Base-by-base conservation (phyloP, 192 early-diverging fungal species). In the Umbelopsis ramanniana region DNA sequence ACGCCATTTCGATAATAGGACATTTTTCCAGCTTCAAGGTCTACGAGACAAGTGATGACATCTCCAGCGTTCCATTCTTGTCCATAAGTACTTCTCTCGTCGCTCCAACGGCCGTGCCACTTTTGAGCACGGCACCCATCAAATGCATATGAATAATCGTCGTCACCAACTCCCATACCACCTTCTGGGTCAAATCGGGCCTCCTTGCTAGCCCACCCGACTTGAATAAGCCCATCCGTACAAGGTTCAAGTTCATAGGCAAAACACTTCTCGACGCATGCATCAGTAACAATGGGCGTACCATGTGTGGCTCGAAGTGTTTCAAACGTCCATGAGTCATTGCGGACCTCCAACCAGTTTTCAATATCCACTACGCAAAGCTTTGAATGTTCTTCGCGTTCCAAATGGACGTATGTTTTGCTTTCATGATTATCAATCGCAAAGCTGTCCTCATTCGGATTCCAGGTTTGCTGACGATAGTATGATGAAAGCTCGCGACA, bases 161-260 rank as follows among this genome's bases (percentile, higher is more conserved):
- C 82, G 73, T 91, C 89, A n/a, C 91, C 91, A n/a, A 92, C 85
- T 22, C 90, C 91, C 24, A 72, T 84, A 24, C 91, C 91, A 23
- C 83, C 87, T 67, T 92, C 88, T 6, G 89, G 86, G 68, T 92
- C 87, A 29, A 89, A 84, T 4, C 26, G 50, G 55, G 81, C 80
- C 22, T 76, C 57, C 14, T 69, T 38, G 4, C 69, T 81, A 10
- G 81, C 82, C 91, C 91, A 92, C 6, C 91, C 91, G 38, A 92
- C 67, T 76, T 92, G 91, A 45, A 92, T 83, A 29, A 92, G 81
- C 0, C 91, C 91, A 66, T 76, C 79, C 0, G 86, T 86, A 29
- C 57, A 63, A 29, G 57, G 57, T 8, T 73, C 52, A 15, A 92
- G 66, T 6, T 74, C 68, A 10, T 91, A 73, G 63, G 93, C 89